Evolutionary conservation across 208 protist genomes (phyloP), one percentile per base, ranked within the genome.

Genomic region (Trypanosoma mega): DNA sequence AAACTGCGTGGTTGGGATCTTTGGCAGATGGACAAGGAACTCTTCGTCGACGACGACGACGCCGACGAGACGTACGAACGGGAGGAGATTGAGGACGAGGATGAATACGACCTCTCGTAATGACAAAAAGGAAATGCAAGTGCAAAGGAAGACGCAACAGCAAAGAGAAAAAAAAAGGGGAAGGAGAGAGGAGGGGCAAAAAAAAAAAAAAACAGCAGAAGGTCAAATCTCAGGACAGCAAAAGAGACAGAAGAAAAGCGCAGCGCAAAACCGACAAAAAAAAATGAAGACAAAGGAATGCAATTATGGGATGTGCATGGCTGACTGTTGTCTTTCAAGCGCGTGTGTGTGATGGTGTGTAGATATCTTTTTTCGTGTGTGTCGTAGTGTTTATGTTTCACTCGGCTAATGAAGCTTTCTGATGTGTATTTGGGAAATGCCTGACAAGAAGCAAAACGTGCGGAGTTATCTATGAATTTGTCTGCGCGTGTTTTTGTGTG

Each of bases 1-100:
- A 85, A 83, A 65, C 68, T 93, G 54, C 79, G 80, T 39, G 82
- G 82, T 12, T 88, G 81, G 82, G 86, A 93, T 30, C 63, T 93
- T 11, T 93, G 86, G 86, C 68, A 93, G 68, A 84, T 87, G 78
- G 77, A 94, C 47, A 55, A 87, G 76, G 80, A 88, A 0, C 74
- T 93, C 14, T 90, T 93, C 68, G 82, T 90, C 37, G 86, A 93
- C 63, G 86, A 90, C 58, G 86, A 90, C 21, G 75, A 93, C 39
- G 86, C 86, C 18, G 86, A 93, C 30, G 82, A 90, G 69, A 59
- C 65, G 41, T 88, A 88, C 64, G 82, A 90, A 68, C 71, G 82
- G 9, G 86, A 90, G 68, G 78, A 79, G 50, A 0, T 20, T 7
- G 79, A 82, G 2, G 76, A 67, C 21, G 69, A 76, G 9, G 72